Percentiles rank a stretch among this genome's conserved stretches.
Evolutionary conservation across 306 rosid genomes (phyloP).

Genomic region (Lathyrus tuberosus): DNA sequence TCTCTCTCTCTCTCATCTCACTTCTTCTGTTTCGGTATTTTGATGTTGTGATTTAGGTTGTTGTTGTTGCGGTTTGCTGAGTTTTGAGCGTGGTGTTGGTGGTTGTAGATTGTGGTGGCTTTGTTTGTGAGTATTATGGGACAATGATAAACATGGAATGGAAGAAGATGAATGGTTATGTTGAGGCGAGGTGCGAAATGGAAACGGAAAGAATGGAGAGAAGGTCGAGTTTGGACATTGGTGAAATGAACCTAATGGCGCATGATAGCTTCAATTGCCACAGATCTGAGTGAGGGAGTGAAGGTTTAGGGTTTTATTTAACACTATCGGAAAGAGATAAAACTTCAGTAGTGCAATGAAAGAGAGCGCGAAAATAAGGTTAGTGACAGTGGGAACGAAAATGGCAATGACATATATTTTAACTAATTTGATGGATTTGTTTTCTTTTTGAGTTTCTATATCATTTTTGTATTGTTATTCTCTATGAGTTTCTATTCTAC

Average conservation of each 20-base stretch:
- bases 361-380: constrained; percentile 1
- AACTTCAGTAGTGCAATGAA: constrained; percentile 38
- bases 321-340: constrained; percentile 19
- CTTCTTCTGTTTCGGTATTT: no score
- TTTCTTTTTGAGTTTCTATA: no score
- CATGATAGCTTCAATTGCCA: constrained; percentile 45
- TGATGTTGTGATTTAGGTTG: no score
- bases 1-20: no score
- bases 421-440: neutral
- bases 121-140: no score
- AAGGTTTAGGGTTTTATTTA: constrained; percentile 42
- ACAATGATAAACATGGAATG: no score
- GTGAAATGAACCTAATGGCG: constrained; percentile 18
- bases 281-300: constrained; percentile 54
- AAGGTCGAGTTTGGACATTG: constrained; percentile 75
- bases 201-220: no score
- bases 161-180: no score
- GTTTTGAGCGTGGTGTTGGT: no score
- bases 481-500: neutral
- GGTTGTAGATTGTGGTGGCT: no score
- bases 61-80: no score
- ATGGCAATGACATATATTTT: neutral
- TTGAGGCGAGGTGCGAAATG: no score
- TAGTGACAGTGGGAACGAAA: neutral
- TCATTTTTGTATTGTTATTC: neutral